phyloP scores from a whole-genome alignment of 2,329 filamentous ascomycete genomes.

The Colletotrichum horii region DNA sequence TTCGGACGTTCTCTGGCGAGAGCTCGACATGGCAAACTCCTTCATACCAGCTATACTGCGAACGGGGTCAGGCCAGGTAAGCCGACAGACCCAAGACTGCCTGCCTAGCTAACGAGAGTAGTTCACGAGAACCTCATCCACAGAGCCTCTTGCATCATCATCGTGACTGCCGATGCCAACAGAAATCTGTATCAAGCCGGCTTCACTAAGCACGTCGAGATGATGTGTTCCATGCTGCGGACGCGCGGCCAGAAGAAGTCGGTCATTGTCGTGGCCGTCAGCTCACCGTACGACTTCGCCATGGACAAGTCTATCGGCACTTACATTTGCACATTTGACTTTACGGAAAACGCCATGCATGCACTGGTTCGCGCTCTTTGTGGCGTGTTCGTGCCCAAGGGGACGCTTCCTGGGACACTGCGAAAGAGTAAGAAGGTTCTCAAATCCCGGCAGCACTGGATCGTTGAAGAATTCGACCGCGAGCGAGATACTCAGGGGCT shows the following conservation, averaged over 20 bases:
- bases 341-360: constrained; percentile 89
- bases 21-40: constrained; percentile 81
- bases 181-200: constrained; percentile 92
- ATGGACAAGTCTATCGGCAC: constrained; percentile 90
- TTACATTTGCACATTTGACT: constrained; percentile 95
- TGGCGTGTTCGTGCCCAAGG: constrained; percentile 69
- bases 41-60: constrained; percentile 94
- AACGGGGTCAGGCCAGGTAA: constrained; percentile 82
- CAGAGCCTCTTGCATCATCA: constrained; percentile 84
- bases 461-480: constrained; percentile 87
- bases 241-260: constrained; percentile 84
- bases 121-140: constrained; percentile 94
- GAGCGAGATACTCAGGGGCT: constrained; percentile 77
- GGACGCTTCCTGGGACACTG: constrained; percentile 73
- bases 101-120: constrained; percentile 20
- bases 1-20: constrained; percentile 87
- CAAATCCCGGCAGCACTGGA: constrained; percentile 92
- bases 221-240: constrained; percentile 88
- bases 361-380: constrained; percentile 84
- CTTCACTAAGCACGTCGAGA: constrained; percentile 94
- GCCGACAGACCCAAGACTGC: not conserved
- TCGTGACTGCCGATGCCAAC: constrained; percentile 93
- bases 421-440: constrained; percentile 86
- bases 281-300: constrained; percentile 95
- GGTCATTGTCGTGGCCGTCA: constrained; percentile 88